Evolutionary conservation across 2,329 filamentous ascomycete genomes (phyloP), one percentile per base, ranked within the genome.

Genomic region (Fusarium floridanum): DNA sequence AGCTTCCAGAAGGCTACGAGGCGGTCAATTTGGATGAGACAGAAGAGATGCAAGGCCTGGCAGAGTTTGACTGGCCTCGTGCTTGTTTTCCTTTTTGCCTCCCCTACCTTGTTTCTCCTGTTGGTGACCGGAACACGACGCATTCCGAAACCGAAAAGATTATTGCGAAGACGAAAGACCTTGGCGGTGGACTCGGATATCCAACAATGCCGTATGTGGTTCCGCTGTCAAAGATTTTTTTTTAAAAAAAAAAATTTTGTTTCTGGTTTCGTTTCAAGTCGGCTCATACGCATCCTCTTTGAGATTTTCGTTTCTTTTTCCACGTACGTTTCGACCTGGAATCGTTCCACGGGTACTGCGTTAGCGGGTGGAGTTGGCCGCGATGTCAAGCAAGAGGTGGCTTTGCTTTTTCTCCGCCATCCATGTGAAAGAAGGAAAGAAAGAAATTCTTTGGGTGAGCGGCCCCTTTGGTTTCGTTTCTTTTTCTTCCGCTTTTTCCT

Each of bases 291-390:
- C 69, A 76, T 68, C 64, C 62, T 69, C 63, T 56, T 39, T 16
- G 22, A 37, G 61, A 39, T 53, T 27, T 36, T 34, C 45, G 41
- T 76, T 73, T 67, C 69, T 75, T 77, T 78, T 74, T 77, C 27
- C 71, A 77, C 73, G 65, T 78, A 78, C 69, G 67, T 76, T 78
- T 69, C 61, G 60, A 48, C 50, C 45, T 55, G 59, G 64, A 77
- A 76, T 77, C 74, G 71, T 77, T 64, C 74, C 75, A 78, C 65
- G 50, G 67, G 27, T 69, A 65, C 63, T 68, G 71, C 66, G 62
- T 71, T 68, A 75, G 74, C 45, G 71, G 36, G 45, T 43, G 53
- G 66, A 57, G 64, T 64, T 67, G 63, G 36, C 43, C 41, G 56
- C 60, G 66, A 60, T 75, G 41, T 24, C 16, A 32, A 32, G 29